A percentile compares a stretch with the other conserved stretches of the same genome.
These are phyloP conservation scores for Candida insectalens DNA, from an alignment of 805 yeast species.

Conservation along the genomic window DNA sequence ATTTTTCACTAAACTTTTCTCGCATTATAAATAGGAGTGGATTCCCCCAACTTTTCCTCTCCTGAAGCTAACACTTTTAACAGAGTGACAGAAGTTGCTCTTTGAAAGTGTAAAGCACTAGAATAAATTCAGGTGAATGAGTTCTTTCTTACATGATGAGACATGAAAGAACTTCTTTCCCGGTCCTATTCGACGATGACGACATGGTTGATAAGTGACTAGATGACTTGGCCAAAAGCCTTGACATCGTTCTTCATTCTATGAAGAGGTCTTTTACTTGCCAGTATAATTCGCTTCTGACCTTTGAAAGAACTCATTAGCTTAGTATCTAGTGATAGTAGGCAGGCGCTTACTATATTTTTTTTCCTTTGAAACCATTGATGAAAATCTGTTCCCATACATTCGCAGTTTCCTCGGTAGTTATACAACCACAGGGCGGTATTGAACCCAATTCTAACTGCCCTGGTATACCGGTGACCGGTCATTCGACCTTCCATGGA, in stretches of 20 bases:
- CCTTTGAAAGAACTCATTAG: constrained; percentile 14
- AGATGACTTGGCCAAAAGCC: too few species aligned
- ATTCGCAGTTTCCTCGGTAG: constrained; percentile 98
- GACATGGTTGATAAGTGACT: constrained; percentile 63
- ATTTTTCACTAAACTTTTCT: constrained; percentile 1
- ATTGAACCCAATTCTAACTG: constrained; percentile 51
- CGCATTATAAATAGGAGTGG: too few species aligned
- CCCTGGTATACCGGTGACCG: constrained; percentile 81
- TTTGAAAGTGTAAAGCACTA: background rate
- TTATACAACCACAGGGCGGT: constrained; percentile 43
- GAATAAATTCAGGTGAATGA: background rate
- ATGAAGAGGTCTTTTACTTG: constrained; percentile 63
- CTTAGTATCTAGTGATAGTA: background rate
- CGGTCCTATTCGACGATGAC: constrained; percentile 91
- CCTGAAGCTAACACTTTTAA: too few species aligned
- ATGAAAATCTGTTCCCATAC: constrained; percentile 75
- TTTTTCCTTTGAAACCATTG: constrained; percentile 8
- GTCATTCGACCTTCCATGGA: constrained; percentile 78
- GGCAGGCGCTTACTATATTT: constrained; percentile 3
- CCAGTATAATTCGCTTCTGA: constrained; percentile 72
- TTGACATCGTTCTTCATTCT: constrained; percentile 20
- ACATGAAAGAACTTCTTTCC: constrained; percentile 69
- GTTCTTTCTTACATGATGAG: constrained; percentile 19
- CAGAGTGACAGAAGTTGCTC: too few species aligned
- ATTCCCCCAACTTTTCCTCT: too few species aligned